Evolutionary conservation across 225 moss, liverwort and hornwort species (phyloP), one percentile per base, ranked within the genome.

Genomic region (Sphagnum contortum): DNA sequence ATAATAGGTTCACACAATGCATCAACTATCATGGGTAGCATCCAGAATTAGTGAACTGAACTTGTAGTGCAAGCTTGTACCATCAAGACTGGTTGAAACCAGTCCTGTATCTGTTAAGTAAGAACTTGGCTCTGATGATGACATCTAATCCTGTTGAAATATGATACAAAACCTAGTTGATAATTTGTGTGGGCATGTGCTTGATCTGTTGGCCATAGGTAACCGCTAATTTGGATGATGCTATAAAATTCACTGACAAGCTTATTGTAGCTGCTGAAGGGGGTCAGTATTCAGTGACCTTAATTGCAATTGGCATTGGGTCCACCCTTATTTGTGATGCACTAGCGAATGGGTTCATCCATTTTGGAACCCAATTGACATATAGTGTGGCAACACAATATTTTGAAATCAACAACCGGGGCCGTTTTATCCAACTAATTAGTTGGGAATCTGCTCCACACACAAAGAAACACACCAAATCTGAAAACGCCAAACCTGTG

Each of bases 331-430:
- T 83, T 6, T 89, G 68, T 54, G 68, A 71, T 64, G 82, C 75
- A 51, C 82, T 94, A 48, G 77, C 83, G 57, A 68, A 72, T 56
- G 91, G 84, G 29, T 62, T 66, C 54, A 72, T 89, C 12, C 81
- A 94, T 69, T 94, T 91, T 72, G 91, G 89, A 12, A 76, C 74
- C 56, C 87, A 86, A 61, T 57, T 94, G 9, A 81, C 87, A 5
- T 74, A 87, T 6, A 79, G 83, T 66, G 10, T 82, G 8, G 45
- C 86, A 13, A 73, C 79, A 47, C 81, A 79, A 6, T 68, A 77
- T 5, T 64, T 91, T 52, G 74, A 65, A 56, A 73, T 94, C 47
- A 80, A 74, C 60, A 91, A 94, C n/a, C 68, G 77, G 72, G 89
- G 94, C 6, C 62, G 81, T 0, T 75, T 78, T 48, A n/a, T 77